Evolutionary conservation across 331 rosid genomes (phyloP).

Genomic region (Rhamnella rubrinervis): DNA sequence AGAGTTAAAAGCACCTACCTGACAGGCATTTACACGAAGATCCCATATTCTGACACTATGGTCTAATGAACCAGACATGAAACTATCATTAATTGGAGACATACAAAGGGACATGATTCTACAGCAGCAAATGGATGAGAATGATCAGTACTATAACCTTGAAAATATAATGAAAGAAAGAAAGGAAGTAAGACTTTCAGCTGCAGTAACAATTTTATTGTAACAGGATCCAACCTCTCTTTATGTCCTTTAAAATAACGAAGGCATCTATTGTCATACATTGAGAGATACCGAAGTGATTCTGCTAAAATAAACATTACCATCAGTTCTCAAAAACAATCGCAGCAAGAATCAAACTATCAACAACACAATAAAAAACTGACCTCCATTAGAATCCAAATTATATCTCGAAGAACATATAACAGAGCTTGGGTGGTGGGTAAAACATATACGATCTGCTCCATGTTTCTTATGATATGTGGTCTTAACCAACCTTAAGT

Average conservation of each 20-base stretch:
- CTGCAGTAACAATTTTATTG: conserved; percentile 1
- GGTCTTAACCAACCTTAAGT: conserved; percentile 79
- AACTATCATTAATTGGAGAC: conserved; percentile 98
- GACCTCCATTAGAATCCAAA: conserved; percentile 76
- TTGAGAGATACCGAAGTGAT: conserved; percentile 85
- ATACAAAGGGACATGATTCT: conserved; percentile 96
- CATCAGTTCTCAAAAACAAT: conserved; percentile 8
- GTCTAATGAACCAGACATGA: conserved; percentile 97
- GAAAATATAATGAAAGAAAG: not conserved
- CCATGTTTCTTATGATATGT: conserved; percentile 95
- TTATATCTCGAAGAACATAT: conserved; percentile 89
- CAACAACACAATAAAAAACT: conserved; percentile 21
- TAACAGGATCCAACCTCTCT: conserved; percentile 55
- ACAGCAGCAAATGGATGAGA: conserved; percentile 21
- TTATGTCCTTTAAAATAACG: conserved; percentile 96
- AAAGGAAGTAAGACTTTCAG: not conserved
- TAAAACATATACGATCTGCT: conserved; percentile 83
- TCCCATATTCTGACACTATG: conserved; percentile 97
- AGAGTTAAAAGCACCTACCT: conserved; percentile 45
- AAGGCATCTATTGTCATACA: conserved; percentile 87
- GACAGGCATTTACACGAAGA: conserved; percentile 98
- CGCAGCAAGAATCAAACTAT: conserved; percentile 5
- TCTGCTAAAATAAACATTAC: conserved; percentile 38
- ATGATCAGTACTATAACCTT: conserved; percentile 29
- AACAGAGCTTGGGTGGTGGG: conserved; percentile 92